Conservation (phyloP, 176 grass and related monocot genomes). For the Coix lacrymajobi region DNA sequence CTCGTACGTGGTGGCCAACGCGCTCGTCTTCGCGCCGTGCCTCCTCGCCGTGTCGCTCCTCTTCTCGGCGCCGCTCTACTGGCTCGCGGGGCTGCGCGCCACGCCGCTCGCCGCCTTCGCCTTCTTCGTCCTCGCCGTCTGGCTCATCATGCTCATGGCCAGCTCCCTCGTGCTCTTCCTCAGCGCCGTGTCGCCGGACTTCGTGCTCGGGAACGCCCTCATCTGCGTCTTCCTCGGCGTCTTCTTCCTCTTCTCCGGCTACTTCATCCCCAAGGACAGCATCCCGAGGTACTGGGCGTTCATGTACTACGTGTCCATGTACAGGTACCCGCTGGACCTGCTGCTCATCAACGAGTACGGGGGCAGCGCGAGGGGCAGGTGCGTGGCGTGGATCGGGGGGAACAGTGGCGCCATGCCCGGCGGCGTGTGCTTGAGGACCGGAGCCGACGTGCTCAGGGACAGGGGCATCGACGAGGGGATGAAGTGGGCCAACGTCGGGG, state of each 20-base stretch:
- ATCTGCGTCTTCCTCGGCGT: slow-evolving; percentile 72
- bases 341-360: slow-evolving; percentile 94
- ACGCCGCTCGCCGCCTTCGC: slow-evolving; percentile 31
- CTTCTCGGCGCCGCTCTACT: slow-evolving; percentile 66
- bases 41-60: slow-evolving; percentile 68
- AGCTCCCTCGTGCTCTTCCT: slow-evolving; percentile 91
- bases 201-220: slow-evolving; percentile 79
- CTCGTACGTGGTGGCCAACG: slow-evolving; percentile 75
- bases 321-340: slow-evolving; percentile 77
- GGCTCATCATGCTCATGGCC: slow-evolving; percentile 86
- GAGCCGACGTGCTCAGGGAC: slow-evolving; percentile 51
- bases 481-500: slow-evolving; percentile 60
- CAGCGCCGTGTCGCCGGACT: slow-evolving; percentile 71
- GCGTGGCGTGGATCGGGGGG: slow-evolving; percentile 44
- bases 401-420: not conserved
- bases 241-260: slow-evolving; percentile 97
- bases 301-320: slow-evolving; percentile 94
- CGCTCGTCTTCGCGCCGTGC: slow-evolving; percentile 77
- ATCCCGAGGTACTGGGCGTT: slow-evolving; percentile 89
- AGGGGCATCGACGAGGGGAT: slow-evolving; percentile 64
- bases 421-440: slow-evolving; percentile 43
- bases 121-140: slow-evolving; percentile 77
- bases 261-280: slow-evolving; percentile 83
- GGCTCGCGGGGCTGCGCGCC: slow-evolving; percentile 69
- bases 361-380: slow-evolving; percentile 27